These are phyloP conservation scores for Candida koratica DNA, from an alignment of 805 yeast species.

Conservation along the genomic window DNA sequence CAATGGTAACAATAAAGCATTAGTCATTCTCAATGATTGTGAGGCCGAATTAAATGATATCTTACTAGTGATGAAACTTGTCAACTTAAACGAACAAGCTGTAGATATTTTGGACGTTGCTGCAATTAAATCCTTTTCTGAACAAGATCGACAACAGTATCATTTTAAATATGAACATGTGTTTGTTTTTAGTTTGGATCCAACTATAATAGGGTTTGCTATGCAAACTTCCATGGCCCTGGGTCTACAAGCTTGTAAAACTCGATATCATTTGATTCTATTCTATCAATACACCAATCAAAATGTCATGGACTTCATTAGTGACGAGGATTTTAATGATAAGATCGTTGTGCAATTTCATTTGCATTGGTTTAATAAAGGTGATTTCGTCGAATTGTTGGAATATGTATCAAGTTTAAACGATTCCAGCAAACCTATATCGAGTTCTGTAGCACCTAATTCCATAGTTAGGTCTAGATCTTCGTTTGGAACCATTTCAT, in stretches of 20 bases:
- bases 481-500: neutral
- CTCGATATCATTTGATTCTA: conserved; percentile 21
- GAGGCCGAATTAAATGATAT: conserved; percentile 35
- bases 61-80: conserved; percentile 29
- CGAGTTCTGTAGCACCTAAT: conserved; percentile 1
- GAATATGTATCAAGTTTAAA: conserved; percentile 11
- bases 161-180: conserved; percentile 20
- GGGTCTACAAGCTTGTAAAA: conserved; percentile 26
- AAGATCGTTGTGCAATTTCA: conserved; percentile 13
- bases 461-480: conserved; percentile 1
- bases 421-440: neutral
- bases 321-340: conserved; percentile 10
- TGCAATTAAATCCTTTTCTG: conserved; percentile 12
- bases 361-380: conserved; percentile 14
- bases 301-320: conserved; percentile 2
- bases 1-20: conserved; percentile 18
- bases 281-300: conserved; percentile 13
- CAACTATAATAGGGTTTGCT: conserved; percentile 20
- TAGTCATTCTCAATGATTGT: conserved; percentile 28
- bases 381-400: conserved; percentile 7
- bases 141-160: conserved; percentile 3
- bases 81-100: conserved; percentile 16
- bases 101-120: conserved; percentile 17
- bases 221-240: conserved; percentile 19
- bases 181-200: conserved; percentile 19